Base-by-base conservation (phyloP, 2,329 filamentous ascomycete species). In the Escovopsis sp. region DNA sequence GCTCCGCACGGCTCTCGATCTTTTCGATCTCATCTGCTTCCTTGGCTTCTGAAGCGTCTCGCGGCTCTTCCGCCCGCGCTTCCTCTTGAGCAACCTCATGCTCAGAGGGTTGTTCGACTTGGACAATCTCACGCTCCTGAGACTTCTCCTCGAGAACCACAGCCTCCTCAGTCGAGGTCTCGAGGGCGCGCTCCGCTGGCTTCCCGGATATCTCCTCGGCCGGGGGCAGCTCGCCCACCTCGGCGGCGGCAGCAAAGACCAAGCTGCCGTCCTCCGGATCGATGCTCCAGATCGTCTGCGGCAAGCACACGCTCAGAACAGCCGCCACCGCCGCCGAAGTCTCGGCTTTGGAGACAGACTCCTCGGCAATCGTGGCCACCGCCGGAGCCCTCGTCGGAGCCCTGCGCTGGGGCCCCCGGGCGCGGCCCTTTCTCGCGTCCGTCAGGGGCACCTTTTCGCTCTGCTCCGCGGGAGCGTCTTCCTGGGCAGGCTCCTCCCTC, bases 381-480 rank as follows among this genome's bases (percentile, higher is more conserved):
- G 53, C 59, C 30, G 58, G 66, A 23, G 68, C 65, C 62, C 65
- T 72, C 10, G 72, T 67, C 28, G 78, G 75, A 23, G 82, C 77
- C 56, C 87, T 74, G 50, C 87, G 75, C 51, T 86, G 80, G 12
- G 91, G 91, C 10, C 91, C 91, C 49, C 85, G 80, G 19, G 91
- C 91, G 50, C 91, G 75, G 23, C 87, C 79, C 66, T 96, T 96
- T 50, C 91, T 77, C 33, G 88, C 87, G 67, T 98, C 91, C 19
- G 73, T 72, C 26, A 98, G 67, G n/a, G 88, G 87, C 10, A 73
- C 77, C 59, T 86, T 85, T 54, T 87, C 78, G 45, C 75, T 76
- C 46, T 74, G 70, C 30, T 70, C 70, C 2, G 62, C 63, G 30
- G 35, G n/a, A 38, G 75, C 73, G 44, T 77, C 71, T 41, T 78